Conservation (phyloP, 768 basidiomycete species). For the Mrakia gelida region DNA sequence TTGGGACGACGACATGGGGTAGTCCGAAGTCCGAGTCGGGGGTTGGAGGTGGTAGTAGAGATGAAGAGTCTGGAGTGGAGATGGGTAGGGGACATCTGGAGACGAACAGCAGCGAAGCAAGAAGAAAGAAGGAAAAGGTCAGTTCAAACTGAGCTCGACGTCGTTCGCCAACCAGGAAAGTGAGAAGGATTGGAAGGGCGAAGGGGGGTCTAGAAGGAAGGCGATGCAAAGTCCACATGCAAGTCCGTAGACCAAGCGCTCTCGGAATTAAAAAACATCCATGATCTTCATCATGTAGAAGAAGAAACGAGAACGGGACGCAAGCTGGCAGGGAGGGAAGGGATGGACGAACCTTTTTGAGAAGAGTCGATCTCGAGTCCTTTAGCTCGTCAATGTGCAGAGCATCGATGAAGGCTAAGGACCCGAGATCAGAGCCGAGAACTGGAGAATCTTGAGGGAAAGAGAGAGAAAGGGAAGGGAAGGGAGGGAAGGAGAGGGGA, state of each 20-base stretch:
- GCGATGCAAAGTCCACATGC: conserved; percentile 6
- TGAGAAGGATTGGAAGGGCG: not conserved
- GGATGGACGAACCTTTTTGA: not conserved
- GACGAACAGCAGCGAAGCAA: not conserved
- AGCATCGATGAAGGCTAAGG: not conserved
- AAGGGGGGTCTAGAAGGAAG: not conserved
- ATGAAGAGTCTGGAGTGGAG: not conserved
- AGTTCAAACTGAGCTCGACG: not conserved
- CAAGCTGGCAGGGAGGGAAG: not conserved
- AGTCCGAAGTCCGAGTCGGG: not conserved
- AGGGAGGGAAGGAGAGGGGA: not conserved
- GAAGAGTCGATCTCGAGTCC: not conserved
- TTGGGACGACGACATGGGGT: not conserved
- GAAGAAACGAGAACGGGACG: not conserved
- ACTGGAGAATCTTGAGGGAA: not conserved
- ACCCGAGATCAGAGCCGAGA: not conserved
- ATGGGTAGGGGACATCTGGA: not conserved
- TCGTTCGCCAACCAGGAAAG: not conserved
- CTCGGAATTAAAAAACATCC: conserved; percentile 3
- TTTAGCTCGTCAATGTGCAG: not conserved
- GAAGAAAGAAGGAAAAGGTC: not conserved
- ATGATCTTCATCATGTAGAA: not conserved
- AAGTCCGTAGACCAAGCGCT: conserved; percentile 8
- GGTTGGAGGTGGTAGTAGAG: not conserved
- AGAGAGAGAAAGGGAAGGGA: not conserved